Evolutionary conservation across 163 green algal genomes (phyloP), one percentile per base, ranked within the genome.

Genomic region (Picocystis sp.): DNA sequence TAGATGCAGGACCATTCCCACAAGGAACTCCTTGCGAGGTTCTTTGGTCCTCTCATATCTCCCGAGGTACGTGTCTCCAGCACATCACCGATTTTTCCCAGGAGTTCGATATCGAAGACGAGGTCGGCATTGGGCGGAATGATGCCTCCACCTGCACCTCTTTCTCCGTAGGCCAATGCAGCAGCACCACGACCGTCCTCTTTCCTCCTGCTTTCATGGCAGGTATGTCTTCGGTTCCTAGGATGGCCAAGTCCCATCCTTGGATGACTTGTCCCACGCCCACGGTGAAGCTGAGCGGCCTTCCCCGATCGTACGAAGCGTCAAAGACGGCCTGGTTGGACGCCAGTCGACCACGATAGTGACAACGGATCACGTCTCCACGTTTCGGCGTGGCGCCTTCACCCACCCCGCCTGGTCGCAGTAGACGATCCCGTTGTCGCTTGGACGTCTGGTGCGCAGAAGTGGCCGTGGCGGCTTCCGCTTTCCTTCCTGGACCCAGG

Each of bases 291-390:
- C 55, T 56, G 12, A 93, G 79, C 0, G 83, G 83, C 25, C 64
- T 50, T 11, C 73, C 53, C 3, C 84, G 65, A 17, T 82, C 71
- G 47, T 90, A 92, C 57, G 51, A 75, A 46, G 56, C 75, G 65
- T 94, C 84, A 64, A 94, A 94, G 15, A 87, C 72, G 0, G 45
- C 33, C 12, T 65, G 67, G 57, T 83, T 83, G 54, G 47, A 76
- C 15, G 60, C 58, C n/a, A 94, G 66, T n/a, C 67, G 60, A 19
- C 83, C 83, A 8, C 55, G 79, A 69, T 93, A 93, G 57, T 93
- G 83, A 41, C 22, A 50, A 9, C 21, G 44, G 44, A 61, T 61
- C 21, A 38, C 22, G 33, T 24, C 15, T 21, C 55, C 55, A 22
- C 53, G 53, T 9, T 19, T 21, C 43, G 55, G 55, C 11, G 21